Conservation (phyloP, 495 filamentous ascomycete species). For the Penicillium chermesinum region DNA sequence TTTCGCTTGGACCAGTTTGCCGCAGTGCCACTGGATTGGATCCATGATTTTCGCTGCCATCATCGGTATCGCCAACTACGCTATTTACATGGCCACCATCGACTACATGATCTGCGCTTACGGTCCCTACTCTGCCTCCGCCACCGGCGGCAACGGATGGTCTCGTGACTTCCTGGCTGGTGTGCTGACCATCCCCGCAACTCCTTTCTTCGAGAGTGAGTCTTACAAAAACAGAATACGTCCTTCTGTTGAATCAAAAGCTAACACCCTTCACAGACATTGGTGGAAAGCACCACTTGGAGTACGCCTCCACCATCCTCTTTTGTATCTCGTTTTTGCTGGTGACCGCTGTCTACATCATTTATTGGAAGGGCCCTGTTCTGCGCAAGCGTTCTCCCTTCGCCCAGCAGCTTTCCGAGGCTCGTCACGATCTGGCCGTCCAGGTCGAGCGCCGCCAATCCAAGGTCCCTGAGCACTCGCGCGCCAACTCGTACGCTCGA, state of each 20-base stretch:
- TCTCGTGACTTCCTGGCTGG: constrained; percentile 80
- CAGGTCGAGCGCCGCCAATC: constrained; percentile 34
- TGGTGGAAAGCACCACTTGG: constrained; percentile 54
- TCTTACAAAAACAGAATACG: constrained; percentile 8
- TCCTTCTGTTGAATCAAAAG: not conserved
- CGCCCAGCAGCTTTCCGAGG: constrained; percentile 62
- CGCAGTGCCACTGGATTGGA: constrained; percentile 59
- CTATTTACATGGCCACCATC: constrained; percentile 71
- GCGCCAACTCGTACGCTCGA: constrained; percentile 42
- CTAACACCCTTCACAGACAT: constrained; percentile 42
- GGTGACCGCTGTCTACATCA: constrained; percentile 67
- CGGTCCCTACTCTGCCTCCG: constrained; percentile 66
- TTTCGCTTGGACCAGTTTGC: constrained; percentile 59
- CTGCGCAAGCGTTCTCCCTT: constrained; percentile 68
- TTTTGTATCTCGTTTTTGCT: constrained; percentile 62
- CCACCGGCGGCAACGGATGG: constrained; percentile 69
- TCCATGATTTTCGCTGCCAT: constrained; percentile 59
- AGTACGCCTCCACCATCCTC: constrained; percentile 69
- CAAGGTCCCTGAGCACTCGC: constrained; percentile 33
- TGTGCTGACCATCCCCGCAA: constrained; percentile 67
- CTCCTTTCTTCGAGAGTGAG: constrained; percentile 57
- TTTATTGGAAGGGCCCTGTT: constrained; percentile 69
- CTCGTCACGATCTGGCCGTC: constrained; percentile 35
- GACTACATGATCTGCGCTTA: constrained; percentile 72
- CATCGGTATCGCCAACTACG: constrained; percentile 65